phyloP scores from a whole-genome alignment of 176 grass and related monocot genomes.

The Phyllostachys edulis region DNA sequence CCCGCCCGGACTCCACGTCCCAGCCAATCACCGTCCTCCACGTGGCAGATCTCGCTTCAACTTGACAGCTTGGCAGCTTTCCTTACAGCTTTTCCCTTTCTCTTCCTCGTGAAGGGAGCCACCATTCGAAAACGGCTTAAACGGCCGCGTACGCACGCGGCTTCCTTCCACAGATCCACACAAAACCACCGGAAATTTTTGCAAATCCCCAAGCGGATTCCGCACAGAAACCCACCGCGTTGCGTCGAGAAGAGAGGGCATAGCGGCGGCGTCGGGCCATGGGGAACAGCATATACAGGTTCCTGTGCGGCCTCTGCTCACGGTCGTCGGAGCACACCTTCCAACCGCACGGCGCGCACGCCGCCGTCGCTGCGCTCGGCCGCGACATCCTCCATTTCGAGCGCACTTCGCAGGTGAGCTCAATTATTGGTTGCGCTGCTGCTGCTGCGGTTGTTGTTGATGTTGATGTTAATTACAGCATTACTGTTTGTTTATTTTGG shows the following conservation, averaged over 20 bases:
- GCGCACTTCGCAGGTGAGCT: conserved; percentile 58
- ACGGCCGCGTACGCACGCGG: background rate
- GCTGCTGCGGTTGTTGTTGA: background rate
- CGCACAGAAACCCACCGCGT: background rate
- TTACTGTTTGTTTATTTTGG: conserved; percentile 3
- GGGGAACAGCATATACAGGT: conserved; percentile 78
- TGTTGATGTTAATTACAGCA: background rate
- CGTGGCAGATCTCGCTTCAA: background rate
- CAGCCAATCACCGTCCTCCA: background rate
- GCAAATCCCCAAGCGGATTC: conserved; percentile 48
- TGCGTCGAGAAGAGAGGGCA: background rate
- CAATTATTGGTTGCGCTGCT: background rate
- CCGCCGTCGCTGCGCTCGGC: conserved; percentile 59
- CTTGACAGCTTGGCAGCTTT: background rate
- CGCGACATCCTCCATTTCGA: conserved; percentile 64
- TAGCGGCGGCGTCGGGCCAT: conserved; percentile 30
- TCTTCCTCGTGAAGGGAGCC: conserved; percentile 46
- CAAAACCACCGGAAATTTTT: conserved; percentile 1
- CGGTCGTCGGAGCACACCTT: conserved; percentile 21
- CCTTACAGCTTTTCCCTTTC: background rate
- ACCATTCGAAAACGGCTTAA: conserved; percentile 21
- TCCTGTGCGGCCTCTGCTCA: conserved; percentile 53
- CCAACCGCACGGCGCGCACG: conserved; percentile 40
- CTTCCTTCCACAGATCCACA: conserved; percentile 29
- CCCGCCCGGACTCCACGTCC: background rate